Evolutionary conservation across 768 basidiomycete species (phyloP).

Genomic region (Tephrocybe rancida): DNA sequence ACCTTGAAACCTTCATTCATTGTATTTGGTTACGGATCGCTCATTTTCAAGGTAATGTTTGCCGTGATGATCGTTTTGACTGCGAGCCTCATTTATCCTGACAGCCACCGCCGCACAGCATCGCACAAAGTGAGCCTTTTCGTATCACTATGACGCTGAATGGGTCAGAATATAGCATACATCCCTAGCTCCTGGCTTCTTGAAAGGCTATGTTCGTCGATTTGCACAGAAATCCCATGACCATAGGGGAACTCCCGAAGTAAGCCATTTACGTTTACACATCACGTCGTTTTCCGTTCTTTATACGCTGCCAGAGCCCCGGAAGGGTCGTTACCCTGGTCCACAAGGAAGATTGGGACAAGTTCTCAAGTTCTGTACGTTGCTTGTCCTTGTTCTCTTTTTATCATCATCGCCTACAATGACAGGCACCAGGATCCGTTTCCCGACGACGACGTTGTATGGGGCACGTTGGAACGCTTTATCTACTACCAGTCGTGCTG

Average conservation of each 20-base stretch:
- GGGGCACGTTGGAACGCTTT: constrained; percentile 57
- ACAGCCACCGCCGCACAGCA: constrained; percentile 83
- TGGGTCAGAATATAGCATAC: neutral
- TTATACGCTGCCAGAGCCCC: constrained; percentile 53
- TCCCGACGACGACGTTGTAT: constrained; percentile 77
- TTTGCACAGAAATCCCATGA: constrained; percentile 94
- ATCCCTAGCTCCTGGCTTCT: constrained; percentile 68
- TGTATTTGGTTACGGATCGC: constrained; percentile 91
- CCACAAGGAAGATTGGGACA: constrained; percentile 86
- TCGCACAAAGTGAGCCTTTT: constrained; percentile 55
- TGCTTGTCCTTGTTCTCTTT: neutral
- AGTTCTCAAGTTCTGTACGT: constrained; percentile 66
- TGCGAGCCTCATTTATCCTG: neutral
- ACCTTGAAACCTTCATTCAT: constrained; percentile 64
- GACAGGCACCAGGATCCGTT: constrained; percentile 54
- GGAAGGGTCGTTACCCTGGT: constrained; percentile 91
- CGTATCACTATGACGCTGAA: neutral
- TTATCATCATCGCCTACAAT: neutral
- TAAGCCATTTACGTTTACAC: constrained; percentile 24
- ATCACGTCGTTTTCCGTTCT: neutral
- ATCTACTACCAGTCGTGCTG: neutral
- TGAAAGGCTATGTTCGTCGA: constrained; percentile 88
- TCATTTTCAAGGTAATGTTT: constrained; percentile 81
- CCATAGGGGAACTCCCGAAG: constrained; percentile 89
- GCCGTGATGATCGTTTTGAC: neutral